These are phyloP conservation scores for Arabidopsis arenosa DNA, from an alignment of 345 rosid species.

Conservation along the genomic window DNA sequence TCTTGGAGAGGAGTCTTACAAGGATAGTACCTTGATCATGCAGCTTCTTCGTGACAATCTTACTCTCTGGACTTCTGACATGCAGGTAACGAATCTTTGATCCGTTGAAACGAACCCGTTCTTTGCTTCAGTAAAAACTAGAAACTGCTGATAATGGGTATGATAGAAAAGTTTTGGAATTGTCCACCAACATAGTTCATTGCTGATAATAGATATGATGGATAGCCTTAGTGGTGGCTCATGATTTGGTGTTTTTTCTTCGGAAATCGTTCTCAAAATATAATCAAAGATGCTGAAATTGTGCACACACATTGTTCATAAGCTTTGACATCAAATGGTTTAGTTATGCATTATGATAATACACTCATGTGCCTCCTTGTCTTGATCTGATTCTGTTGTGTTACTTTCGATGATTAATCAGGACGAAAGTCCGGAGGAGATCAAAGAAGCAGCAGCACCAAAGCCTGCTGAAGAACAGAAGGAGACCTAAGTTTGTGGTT, in stretches of 20 bases:
- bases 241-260: not conserved
- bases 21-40: conserved; percentile 96
- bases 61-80: conserved; percentile 94
- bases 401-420: conserved; percentile 33
- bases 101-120: not conserved
- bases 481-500: conserved; percentile 47
- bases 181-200: not conserved
- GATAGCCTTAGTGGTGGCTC: not conserved
- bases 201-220: not conserved
- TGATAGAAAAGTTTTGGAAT: not conserved
- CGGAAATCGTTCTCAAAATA: not conserved
- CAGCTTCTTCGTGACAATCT: conserved; percentile 97
- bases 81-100: conserved; percentile 70
- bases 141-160: not conserved
- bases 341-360: not conserved
- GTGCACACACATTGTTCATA: not conserved
- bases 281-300: not conserved
- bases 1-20: conserved; percentile 93
- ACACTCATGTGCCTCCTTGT: not conserved
- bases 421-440: conserved; percentile 92
- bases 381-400: not conserved
- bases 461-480: conserved; percentile 70
- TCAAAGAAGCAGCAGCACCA: conserved; percentile 73
- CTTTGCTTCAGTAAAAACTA: not conserved
- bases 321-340: not conserved